Conservation (phyloP, 176 grass and related monocot genomes). For the Musa beccarii region DNA sequence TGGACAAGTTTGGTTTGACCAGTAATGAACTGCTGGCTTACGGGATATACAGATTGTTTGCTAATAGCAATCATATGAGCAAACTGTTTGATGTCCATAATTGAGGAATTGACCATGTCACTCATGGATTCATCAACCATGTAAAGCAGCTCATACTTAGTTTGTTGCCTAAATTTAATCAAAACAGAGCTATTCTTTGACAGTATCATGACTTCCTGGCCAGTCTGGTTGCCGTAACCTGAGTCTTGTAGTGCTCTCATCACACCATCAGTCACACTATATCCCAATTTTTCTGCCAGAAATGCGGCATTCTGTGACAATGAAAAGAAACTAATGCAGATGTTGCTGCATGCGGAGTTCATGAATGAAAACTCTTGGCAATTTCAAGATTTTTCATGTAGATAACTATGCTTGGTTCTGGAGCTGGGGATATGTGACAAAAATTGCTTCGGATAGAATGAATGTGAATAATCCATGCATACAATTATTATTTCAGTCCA, state of each 20-base stretch:
- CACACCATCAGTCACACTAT: constrained; percentile 46
- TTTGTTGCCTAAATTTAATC: constrained; percentile 61
- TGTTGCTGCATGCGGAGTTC: not conserved
- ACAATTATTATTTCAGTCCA: not conserved
- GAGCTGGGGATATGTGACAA: not conserved
- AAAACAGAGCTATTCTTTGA: constrained; percentile 75
- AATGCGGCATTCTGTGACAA: constrained; percentile 73
- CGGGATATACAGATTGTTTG: constrained; percentile 40
- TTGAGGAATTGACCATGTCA: constrained; percentile 33
- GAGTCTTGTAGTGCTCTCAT: constrained; percentile 34
- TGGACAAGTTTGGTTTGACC: constrained; percentile 47
- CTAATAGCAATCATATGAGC: constrained; percentile 49
- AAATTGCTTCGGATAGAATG: not conserved
- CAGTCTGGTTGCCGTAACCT: constrained; percentile 48
- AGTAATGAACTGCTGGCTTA: constrained; percentile 25
- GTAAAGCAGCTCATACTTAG: constrained; percentile 74
- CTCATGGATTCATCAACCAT: constrained; percentile 45
- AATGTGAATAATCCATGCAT: not conserved
- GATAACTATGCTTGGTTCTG: not conserved
- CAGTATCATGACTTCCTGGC: constrained; percentile 59
- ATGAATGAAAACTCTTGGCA: not conserved
- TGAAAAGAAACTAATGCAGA: not conserved
- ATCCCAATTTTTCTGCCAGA: constrained; percentile 44
- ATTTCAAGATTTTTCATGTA: not conserved
- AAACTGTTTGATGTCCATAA: constrained; percentile 59